These are phyloP conservation scores for Tolypocladium tropicale DNA, from an alignment of 2,329 filamentous ascomycete species.

Conservation along the genomic window DNA sequence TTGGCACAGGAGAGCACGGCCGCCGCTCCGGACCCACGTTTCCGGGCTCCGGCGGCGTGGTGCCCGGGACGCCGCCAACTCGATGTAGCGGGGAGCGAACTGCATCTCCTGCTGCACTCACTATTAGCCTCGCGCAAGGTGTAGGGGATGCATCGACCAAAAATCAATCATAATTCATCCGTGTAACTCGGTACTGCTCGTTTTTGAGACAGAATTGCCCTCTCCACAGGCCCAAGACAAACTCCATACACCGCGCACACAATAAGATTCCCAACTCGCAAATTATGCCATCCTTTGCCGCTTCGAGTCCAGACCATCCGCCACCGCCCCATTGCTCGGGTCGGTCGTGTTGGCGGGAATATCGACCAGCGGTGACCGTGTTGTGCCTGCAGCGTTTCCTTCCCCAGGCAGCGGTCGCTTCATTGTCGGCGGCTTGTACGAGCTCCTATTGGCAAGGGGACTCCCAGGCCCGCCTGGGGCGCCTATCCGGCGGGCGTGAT, in stretches of 20 bases:
- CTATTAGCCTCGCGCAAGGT: not conserved
- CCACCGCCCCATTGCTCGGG: constrained; percentile 9
- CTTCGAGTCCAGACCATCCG: constrained; percentile 34
- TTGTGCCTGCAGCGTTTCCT: constrained; percentile 9
- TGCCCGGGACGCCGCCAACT: no score
- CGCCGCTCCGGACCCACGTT: no score
- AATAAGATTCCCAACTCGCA: not conserved
- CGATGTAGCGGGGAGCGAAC: no score
- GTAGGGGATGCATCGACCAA: not conserved
- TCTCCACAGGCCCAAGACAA: not conserved
- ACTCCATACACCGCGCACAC: constrained; percentile 1
- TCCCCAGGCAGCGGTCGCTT: constrained; percentile 34
- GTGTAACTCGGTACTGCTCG: not conserved
- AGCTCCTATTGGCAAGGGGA: constrained; percentile 46
- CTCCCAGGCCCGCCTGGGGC: constrained; percentile 44
- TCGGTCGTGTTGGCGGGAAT: constrained; percentile 33
- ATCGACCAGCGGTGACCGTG: constrained; percentile 38
- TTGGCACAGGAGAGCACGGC: no score
- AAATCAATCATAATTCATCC: not conserved
- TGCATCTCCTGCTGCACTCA: no score
- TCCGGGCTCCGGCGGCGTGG: no score
- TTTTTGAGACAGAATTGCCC: not conserved
- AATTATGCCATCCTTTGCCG: constrained; percentile 35
- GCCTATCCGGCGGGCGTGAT: constrained; percentile 47
- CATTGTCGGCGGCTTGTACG: constrained; percentile 50